phyloP scores from a whole-genome alignment of 2,329 filamentous ascomycete genomes.

The Talaromyces sp. region DNA sequence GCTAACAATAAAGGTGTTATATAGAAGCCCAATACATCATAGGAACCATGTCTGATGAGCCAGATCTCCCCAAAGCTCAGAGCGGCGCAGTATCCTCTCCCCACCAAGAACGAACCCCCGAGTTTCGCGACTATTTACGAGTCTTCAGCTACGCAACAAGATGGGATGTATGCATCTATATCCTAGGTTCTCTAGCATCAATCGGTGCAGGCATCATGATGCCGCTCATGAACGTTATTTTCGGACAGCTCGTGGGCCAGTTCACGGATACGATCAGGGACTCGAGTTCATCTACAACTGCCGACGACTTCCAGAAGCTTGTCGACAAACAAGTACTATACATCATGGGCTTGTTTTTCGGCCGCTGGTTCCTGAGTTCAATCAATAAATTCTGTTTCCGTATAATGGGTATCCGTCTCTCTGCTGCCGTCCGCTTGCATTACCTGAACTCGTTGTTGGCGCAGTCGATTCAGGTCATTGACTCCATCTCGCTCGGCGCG shows the following conservation, averaged over 20 bases:
- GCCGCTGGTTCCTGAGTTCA: slow-evolving; percentile 7
- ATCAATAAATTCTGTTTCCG: slow-evolving; percentile 44
- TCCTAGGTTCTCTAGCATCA: slow-evolving; percentile 7
- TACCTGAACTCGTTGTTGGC: slow-evolving; percentile 50
- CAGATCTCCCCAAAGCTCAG: background rate
- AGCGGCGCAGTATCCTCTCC: background rate
- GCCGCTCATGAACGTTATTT: slow-evolving; percentile 59
- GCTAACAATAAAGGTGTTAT: background rate
- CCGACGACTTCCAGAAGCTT: background rate
- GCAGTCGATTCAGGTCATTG: slow-evolving; percentile 50
- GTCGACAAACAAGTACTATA: background rate
- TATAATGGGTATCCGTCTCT: slow-evolving; percentile 50
- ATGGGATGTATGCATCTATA: slow-evolving; percentile 5
- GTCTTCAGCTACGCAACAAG: slow-evolving; percentile 8
- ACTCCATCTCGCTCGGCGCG: slow-evolving; percentile 49
- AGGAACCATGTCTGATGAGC: slow-evolving; percentile 4
- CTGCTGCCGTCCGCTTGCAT: slow-evolving; percentile 48
- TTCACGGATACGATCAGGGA: slow-evolving; percentile 47
- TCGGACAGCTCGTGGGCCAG: slow-evolving; percentile 53
- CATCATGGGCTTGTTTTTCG: slow-evolving; percentile 1
- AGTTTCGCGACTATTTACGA: slow-evolving; percentile 7
- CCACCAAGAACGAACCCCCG: background rate
- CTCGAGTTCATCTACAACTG: slow-evolving; percentile 46
- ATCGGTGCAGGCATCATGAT: slow-evolving; percentile 19
- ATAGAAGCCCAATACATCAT: too few species aligned